Conservation (phyloP, 768 basidiomycete genomes). For the Calocybe cyanea region DNA sequence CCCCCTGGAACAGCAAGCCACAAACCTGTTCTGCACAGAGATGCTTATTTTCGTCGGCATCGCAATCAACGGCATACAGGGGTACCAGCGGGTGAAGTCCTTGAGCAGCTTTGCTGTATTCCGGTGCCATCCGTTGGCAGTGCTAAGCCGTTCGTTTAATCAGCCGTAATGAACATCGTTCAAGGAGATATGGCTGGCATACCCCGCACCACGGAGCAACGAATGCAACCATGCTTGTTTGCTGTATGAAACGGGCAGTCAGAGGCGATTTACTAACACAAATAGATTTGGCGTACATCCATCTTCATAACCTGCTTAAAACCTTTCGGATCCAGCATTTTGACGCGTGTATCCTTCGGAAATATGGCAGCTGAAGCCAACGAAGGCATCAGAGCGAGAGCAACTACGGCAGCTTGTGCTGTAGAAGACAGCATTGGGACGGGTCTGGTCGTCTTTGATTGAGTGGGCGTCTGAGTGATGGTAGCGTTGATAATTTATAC, state of each 20-base stretch:
- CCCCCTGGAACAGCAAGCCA: background rate
- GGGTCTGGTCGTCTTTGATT: no score
- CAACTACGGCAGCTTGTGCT: conserved; percentile 28
- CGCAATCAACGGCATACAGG: conserved; percentile 92
- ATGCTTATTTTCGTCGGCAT: conserved; percentile 73
- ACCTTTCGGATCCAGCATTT: conserved; percentile 65
- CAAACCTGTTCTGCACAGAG: conserved; percentile 76
- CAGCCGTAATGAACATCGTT: background rate
- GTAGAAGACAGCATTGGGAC: conserved; percentile 28
- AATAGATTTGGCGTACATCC: conserved; percentile 49
- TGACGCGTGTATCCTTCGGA: conserved; percentile 54
- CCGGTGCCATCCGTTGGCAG: conserved; percentile 82
- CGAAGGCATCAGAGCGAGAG: conserved; percentile 38
- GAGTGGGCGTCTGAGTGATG: background rate
- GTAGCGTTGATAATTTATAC: background rate
- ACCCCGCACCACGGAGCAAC: conserved; percentile 96
- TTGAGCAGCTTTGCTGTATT: conserved; percentile 78
- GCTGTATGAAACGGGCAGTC: conserved; percentile 32
- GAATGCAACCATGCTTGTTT: conserved; percentile 80
- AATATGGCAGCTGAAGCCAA: conserved; percentile 49
- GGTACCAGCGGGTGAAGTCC: conserved; percentile 81
- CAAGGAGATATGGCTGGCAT: conserved; percentile 26
- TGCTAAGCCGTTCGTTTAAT: conserved; percentile 45
- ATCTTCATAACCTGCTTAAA: conserved; percentile 72
- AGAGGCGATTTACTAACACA: background rate